Evolutionary conservation across 306 rosid genomes (phyloP), one percentile per base, ranked within the genome.

Genomic region (Albizia julibrissin): DNA sequence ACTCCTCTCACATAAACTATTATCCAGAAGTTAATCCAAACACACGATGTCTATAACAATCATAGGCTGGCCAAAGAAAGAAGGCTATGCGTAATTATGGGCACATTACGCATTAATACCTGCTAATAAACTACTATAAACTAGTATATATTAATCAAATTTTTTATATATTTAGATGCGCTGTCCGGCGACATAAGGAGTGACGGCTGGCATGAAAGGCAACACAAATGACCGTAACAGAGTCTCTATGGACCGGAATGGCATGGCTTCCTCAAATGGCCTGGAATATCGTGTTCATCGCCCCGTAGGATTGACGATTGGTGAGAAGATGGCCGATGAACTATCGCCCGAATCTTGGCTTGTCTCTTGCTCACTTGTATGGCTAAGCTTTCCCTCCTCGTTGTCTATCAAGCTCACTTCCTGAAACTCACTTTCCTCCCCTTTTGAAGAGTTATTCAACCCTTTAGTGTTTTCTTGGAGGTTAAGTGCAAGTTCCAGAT

Each of bases 401-500:
- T 58, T 54, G 16, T 78, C 42, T 52, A 16, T 27, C 80, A 84
- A 83, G 68, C 14, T 69, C 15, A 75, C 78, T 26, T 87, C 88
- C 58, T 85, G 77, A 15, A 79, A 69, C 33, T 83, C 84, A 15
- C 64, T 9, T 18, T 79, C 79, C 1, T 78, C 43, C 4, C 12
- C 2, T 37, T 1, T 42, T 3, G 84, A 52, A 39, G 84, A 2
- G 18, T 39, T 50, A 10, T 43, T 27, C 49, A 81, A 47, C 43
- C 68, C 84, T 33, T 74, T 74, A 0, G 71, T 52, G 74, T 72
- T 83, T 10, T 66, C 75, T 84, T 85, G 89, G 40, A 87, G 33
- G 76, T 79, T 87, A 10, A 87, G 86, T n/a, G 92, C 89, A 64
- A 87, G 87, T 49, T 89, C 92, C 1, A 89, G 92, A 34, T 87